phyloP scores from a whole-genome alignment of 1,284 basidiomycete species.

The Afroboletus lepidellus region DNA sequence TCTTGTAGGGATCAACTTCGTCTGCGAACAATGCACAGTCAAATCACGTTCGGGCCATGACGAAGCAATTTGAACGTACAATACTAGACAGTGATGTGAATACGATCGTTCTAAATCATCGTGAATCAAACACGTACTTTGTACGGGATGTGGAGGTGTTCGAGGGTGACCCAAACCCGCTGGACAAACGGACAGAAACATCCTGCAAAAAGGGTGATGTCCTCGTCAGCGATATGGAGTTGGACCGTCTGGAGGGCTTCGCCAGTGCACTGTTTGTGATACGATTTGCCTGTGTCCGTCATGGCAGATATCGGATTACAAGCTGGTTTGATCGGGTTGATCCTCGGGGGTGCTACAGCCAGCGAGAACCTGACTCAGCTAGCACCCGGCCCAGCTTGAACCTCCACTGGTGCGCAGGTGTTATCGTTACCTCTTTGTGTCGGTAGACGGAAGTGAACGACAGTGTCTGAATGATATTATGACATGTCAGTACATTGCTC shows the following conservation, averaged over 20 bases:
- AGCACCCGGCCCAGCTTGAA: too few species aligned
- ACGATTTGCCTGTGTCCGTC: slow-evolving; percentile 29
- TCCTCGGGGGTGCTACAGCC: too few species aligned
- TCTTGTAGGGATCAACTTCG: slow-evolving; percentile 82
- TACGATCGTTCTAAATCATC: not conserved
- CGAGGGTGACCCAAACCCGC: slow-evolving; percentile 43
- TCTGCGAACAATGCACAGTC: slow-evolving; percentile 37
- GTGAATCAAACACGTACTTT: slow-evolving; percentile 19
- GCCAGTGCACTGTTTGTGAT: slow-evolving; percentile 39
- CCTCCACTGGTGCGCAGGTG: too few species aligned
- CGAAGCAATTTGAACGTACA: slow-evolving; percentile 26
- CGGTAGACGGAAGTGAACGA: too few species aligned
- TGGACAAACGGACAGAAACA: slow-evolving; percentile 51
- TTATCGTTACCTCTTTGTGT: too few species aligned
- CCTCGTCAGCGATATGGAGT: slow-evolving; percentile 22
- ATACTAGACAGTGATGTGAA: slow-evolving; percentile 28
- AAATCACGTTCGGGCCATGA: not conserved
- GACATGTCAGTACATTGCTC: not conserved
- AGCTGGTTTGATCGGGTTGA: not conserved
- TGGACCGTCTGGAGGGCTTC: slow-evolving; percentile 38
- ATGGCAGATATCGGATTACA: slow-evolving; percentile 5
- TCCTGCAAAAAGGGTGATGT: slow-evolving; percentile 39
- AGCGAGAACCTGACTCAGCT: not conserved
- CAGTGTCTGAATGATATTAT: not conserved
- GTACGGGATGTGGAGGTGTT: slow-evolving; percentile 39